Conservation (phyloP, 768 basidiomycete genomes). For the Suillus occidentalis region DNA sequence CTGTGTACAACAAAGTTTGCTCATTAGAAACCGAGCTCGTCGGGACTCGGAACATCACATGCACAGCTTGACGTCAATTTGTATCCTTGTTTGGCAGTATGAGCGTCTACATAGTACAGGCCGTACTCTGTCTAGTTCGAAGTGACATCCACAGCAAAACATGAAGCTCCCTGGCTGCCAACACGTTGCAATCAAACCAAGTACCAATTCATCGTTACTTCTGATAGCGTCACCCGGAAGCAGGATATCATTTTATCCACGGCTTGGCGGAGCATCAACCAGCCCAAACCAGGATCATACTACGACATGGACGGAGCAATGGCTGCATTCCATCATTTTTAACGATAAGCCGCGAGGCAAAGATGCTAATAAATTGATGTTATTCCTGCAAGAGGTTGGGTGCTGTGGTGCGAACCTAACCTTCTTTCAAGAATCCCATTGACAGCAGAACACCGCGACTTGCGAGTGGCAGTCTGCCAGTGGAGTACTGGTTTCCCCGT, state of each 20-base stretch:
- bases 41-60: conserved; percentile 5
- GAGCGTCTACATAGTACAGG: neutral
- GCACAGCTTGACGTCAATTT: conserved; percentile 2
- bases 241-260: neutral
- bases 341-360: conserved; percentile 1
- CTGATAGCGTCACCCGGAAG: neutral
- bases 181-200: neutral
- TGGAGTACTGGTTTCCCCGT: neutral
- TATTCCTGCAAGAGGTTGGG: neutral
- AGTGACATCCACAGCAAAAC: neutral
- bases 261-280: conserved; percentile 1
- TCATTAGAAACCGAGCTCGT: neutral
- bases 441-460: neutral
- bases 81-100: conserved; percentile 2
- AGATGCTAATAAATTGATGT: neutral
- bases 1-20: conserved; percentile 2
- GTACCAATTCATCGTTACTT: neutral
- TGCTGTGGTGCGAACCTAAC: conserved; percentile 2
- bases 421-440: neutral
- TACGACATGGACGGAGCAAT: neutral
- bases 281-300: neutral
- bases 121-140: neutral
- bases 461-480: neutral
- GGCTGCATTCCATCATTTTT: neutral
- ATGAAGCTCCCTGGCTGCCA: neutral